Conservation (phyloP, 2,329 filamentous ascomycete species). For the Ilyonectria sp. region DNA sequence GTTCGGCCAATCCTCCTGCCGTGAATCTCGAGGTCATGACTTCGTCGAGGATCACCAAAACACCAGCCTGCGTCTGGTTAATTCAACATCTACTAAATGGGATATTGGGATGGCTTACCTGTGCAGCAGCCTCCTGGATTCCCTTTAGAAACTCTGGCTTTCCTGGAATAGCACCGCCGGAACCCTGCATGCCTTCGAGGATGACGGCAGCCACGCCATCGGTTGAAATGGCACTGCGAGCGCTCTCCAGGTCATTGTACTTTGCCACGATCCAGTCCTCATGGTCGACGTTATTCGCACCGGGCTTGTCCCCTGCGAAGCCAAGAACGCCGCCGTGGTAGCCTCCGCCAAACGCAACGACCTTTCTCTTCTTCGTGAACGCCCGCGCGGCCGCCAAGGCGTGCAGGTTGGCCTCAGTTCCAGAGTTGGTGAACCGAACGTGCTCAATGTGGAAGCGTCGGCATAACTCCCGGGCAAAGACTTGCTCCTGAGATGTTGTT, state of each 20-base stretch:
- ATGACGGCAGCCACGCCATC: conserved; percentile 73
- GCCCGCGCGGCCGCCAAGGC: conserved; percentile 69
- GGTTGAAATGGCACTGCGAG: conserved; percentile 59
- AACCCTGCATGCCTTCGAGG: conserved; percentile 77
- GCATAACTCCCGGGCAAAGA: conserved; percentile 67
- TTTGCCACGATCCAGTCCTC: conserved; percentile 72
- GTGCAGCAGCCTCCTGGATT: conserved; percentile 63
- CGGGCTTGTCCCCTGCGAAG: conserved; percentile 53
- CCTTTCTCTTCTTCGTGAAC: conserved; percentile 61
- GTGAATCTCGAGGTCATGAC: conserved; percentile 77
- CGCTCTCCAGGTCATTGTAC: conserved; percentile 72
- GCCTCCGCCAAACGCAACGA: conserved; percentile 66
- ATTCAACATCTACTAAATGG: no score
- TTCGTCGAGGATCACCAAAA: conserved; percentile 78
- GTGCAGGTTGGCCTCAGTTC: conserved; percentile 76
- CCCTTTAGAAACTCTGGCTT: conserved; percentile 65
- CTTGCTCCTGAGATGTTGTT: conserved; percentile 65
- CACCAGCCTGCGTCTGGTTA: conserved; percentile 56
- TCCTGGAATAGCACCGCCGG: conserved; percentile 70
- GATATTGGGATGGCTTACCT: conserved; percentile 37
- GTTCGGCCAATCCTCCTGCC: conserved; percentile 63
- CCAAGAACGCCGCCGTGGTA: conserved; percentile 56
- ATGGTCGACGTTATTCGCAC: conserved; percentile 63
- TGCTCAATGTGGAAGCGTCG: conserved; percentile 69
- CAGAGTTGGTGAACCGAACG: conserved; percentile 75